Evolutionary conservation across 106 monocot genomes (phyloP), one percentile per base, ranked within the genome.

Genomic region (Dioscorea alata): DNA sequence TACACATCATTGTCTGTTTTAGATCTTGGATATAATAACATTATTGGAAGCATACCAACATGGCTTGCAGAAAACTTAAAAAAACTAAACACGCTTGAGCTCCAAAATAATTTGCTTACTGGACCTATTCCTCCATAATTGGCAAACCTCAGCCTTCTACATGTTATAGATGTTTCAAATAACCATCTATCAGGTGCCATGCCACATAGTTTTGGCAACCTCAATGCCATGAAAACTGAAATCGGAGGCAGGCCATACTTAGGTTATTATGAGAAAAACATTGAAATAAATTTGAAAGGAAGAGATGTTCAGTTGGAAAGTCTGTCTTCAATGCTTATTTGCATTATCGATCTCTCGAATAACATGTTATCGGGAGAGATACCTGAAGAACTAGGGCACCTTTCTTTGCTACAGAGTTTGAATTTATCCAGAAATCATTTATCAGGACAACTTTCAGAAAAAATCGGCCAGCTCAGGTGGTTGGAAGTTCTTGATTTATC

Each of bases 11-110:
- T 82, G 18, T 12, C 20, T 6, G 8, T 42, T 34, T 64, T 86
- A 56, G 82, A 86, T 34, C 66, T 86, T 20, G 72, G 79, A 0
- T 24, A 75, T n/a, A 82, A 86, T 61, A 79, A 57, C 14, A 67
- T 82, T 33, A 20, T 59, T 6, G 82, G 86, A 25, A 61, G 48
- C 12, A 66, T 86, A 48, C 86, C 86, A 50, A 14, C 33, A 13
- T 84, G 80, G 80, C 51, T 76, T 49, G 69, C 53, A 64, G 49
- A n/a, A n/a, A n/a, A 72, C 25, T 35, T 82, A 59, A 25, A 54
- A 18, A 0, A 16, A 0, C 1, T 19, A 16, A 3, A 19, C 2
- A 54, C 19, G 0, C 54, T 54, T 54, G 18, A 19, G 9, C 19
- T 54, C 19, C 18, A 52, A 4, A 20, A 52, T 17, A 74, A 80